Evolutionary conservation across 1,139 yeast genomes (phyloP), one percentile per base, ranked within the genome.

Genomic region (Lodderomyces metapsilosis): DNA sequence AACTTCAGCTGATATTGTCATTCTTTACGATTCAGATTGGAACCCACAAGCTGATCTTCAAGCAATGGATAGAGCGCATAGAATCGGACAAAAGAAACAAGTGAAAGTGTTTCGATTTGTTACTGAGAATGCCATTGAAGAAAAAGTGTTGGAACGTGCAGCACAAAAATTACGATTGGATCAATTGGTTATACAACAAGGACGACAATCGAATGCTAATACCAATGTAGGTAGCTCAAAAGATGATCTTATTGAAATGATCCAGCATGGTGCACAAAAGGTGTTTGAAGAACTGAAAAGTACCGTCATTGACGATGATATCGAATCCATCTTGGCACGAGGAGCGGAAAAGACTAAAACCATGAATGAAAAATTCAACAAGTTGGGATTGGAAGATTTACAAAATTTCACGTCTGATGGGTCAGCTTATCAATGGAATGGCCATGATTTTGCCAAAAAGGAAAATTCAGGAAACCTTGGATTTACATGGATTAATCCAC

Each of bases 41-140:
- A 92, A 92, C 57, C 98, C 98, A 1, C 98, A 92, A 59, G 98
- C 98, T 0, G 98, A 92, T 73, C 72, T 92, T 54, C 98, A 92
- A 64, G 98, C 98, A 1, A 92, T 92, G 98, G 98, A 92, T 62
- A 78, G 98, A 59, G 98, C 98, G 0, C 98, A 92, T 62, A 82
- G 98, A 68, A 92, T 92, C 58, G 98, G 98, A 9, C 98, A 92
- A 61, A 91, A 88, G 61, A 92, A 91, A 57, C 98, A 92, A 64
- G 98, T 92, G 6, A 80, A 82, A 51, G 98, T 92, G 5, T 91
- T 76, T 58, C 71, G 98, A 53, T 86, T 92, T 63, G 95, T 92
- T 27, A 91, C 98, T 4, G 98, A 92, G 57, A 84, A 88, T 63
- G 96, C 98, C 10, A 89, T 92, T 49, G 98, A 92, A 60, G 98